Conservation (phyloP, 805 yeast species). For the Lipomyces orientalis region DNA sequence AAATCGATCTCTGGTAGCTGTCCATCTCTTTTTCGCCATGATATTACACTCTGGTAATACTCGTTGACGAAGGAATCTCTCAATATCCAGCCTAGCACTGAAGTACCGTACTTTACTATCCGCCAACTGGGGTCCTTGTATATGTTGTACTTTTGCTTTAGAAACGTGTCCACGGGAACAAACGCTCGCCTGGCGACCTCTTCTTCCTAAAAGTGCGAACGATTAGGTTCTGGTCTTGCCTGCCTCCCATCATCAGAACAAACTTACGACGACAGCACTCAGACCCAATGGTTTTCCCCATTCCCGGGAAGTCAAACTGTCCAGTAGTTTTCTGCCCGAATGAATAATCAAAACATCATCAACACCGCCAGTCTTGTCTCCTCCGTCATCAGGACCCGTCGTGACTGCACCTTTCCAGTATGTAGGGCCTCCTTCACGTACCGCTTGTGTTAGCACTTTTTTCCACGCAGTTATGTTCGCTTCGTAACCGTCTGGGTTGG, state of each 20-base stretch:
- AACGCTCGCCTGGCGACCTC: conserved; percentile 12
- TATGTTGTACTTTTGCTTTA: conserved; percentile 13
- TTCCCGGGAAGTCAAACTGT: conserved; percentile 11
- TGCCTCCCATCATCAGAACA: background rate
- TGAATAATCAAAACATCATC: conserved; percentile 25
- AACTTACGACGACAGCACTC: conserved; percentile 24
- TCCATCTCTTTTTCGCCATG: conserved; percentile 13
- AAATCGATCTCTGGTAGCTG: conserved; percentile 18
- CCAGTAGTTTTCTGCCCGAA: conserved; percentile 19
- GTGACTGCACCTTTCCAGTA: background rate
- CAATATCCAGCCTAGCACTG: conserved; percentile 23
- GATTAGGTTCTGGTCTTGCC: background rate
- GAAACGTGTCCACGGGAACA: conserved; percentile 15
- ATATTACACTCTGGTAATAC: conserved; percentile 7
- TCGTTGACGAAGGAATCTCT: conserved; percentile 21
- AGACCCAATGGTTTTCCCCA: conserved; percentile 29
- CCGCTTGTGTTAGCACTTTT: conserved; percentile 45
- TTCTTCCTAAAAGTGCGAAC: conserved; percentile 15
- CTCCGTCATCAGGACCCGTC: background rate
- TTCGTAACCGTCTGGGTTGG: conserved; percentile 56
- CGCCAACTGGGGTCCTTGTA: conserved; percentile 27
- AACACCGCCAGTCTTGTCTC: background rate
- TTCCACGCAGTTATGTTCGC: conserved; percentile 59
- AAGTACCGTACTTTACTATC: conserved; percentile 9
- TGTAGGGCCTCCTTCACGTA: conserved; percentile 20